Evolutionary conservation across 805 yeast genomes (phyloP), one percentile per base, ranked within the genome.

Genomic region (Saccharomycopsis sp.): DNA sequence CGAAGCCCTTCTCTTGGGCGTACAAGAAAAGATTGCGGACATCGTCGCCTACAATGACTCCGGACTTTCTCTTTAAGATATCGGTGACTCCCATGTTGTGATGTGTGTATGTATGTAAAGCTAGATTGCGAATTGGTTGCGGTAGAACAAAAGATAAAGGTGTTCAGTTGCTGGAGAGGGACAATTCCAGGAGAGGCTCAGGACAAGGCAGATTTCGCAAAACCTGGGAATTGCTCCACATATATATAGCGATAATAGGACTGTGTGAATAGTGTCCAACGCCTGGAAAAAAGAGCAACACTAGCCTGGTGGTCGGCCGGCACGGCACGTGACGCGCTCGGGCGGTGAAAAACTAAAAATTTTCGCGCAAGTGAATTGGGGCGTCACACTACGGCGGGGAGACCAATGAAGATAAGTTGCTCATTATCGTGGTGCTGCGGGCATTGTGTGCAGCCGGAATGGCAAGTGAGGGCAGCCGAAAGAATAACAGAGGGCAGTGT

Each of bases 11-110:
- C 69, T 83, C 84, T 78, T 89, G 97, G 63, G 97, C 97, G 77
- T 91, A 90, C 76, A 86, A 85, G 79, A 91, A 94, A 73, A 87
- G 80, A 67, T 75, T 76, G 62, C 73, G 73, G 64, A 94, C 99
- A 73, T 94, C 99, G 70, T 92, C 97, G 73, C 99, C 99, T 79
- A 89, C 94, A 76, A 94, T 91, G 78, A 94, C 99, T 83, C 99
- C 99, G 73, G 94, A 71, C 78, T 94, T 91, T 81, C 95, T 86
- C 68, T 79, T 77, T 70, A 91, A 81, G 75, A 90, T 90, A 70
- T 85, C 91, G 76, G 78, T 77, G 66, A 76, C 81, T 74, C 84
- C 82, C 87, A 82, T 82, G 71, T 63, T 71, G 16, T 12, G 12
- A 29, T 18, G 50, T 52, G n/a, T 46, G 40, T 29, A 2, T 14